Evolutionary conservation across 495 filamentous ascomycete genomes (phyloP), one percentile per base, ranked within the genome.

Genomic region (Clavariopsis aquatica): DNA sequence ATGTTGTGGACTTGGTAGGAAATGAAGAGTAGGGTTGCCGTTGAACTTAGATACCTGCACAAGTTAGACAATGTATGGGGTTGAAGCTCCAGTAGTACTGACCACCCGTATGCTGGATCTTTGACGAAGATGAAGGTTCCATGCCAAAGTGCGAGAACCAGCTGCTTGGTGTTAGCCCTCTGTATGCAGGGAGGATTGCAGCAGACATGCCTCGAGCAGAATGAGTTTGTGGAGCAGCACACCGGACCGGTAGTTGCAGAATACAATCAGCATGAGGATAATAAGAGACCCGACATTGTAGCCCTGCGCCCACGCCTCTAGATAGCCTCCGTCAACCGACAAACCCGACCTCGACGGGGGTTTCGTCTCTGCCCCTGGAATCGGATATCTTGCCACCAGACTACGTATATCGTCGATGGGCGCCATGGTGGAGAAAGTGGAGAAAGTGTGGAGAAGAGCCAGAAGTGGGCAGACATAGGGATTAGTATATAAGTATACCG

Each of bases 1-100:
- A 70, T 49, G 53, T 70, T 70, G 55, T 70, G 68, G 20, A 68
- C 17, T 22, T 58, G 66, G 46, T 65, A 70, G 8, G 64, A 68
- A 29, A 60, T 56, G 60, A 68, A 66, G 12, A 70, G 60, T 1
- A 68, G 53, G 15, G 58, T 52, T n/a, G 68, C 68, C 5, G 68
- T 70, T 0, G 68, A 17, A 41, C 57, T 64, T 13, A 70, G 59
- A 27, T 70, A 70, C 62, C 62, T 62, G 45, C 13, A 17, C 12
- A 3, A 26, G 13, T 45, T 15, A 19, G 19, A 29, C 49, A 10
- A 31, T 22, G 20, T 13, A 12, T 13, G n/a, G 3, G 3, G 23
- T 15, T 12, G 27, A 8, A n/a, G 28, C 24, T 17, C 28, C 29
- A 1, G 9, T 60, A 22, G 52, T 24, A 52, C 38, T 46, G 17